These are phyloP conservation scores for Pleurotus eryngii DNA, from an alignment of 768 basidiomycete species.

Conservation along the genomic window DNA sequence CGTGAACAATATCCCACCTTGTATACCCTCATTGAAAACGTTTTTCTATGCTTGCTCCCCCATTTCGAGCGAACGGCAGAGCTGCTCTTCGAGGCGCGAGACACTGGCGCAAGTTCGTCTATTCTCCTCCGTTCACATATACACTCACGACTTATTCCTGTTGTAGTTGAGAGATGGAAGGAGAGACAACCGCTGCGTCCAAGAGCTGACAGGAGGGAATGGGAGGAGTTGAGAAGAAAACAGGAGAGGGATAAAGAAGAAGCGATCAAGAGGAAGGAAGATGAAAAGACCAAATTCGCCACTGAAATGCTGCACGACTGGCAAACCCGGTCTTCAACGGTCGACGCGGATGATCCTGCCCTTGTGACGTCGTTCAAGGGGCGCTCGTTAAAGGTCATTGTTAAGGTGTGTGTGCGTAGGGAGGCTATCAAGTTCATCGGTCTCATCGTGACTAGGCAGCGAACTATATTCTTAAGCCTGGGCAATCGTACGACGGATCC, in stretches of 20 bases:
- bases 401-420: neutral
- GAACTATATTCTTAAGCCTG: slow-evolving; percentile 14
- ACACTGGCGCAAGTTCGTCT: neutral
- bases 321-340: neutral
- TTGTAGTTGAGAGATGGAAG: neutral
- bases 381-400: neutral
- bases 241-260: neutral
- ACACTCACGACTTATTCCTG: neutral
- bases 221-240: neutral
- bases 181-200: neutral
- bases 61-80: slow-evolving; percentile 11
- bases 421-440: too few relatives aligned
- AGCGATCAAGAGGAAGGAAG: neutral
- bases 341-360: neutral
- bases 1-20: slow-evolving; percentile 10
- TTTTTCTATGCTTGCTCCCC: slow-evolving; percentile 12
- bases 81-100: neutral
- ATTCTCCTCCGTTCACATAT: neutral
- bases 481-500: slow-evolving; percentile 13
- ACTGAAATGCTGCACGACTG: neutral
- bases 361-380: neutral
- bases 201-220: neutral
- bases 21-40: slow-evolving; percentile 13
- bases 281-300: neutral
- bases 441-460: slow-evolving; percentile 10